These are phyloP conservation scores for Starmerella kuoi DNA, from an alignment of 805 yeast genomes.

Conservation along the genomic window DNA sequence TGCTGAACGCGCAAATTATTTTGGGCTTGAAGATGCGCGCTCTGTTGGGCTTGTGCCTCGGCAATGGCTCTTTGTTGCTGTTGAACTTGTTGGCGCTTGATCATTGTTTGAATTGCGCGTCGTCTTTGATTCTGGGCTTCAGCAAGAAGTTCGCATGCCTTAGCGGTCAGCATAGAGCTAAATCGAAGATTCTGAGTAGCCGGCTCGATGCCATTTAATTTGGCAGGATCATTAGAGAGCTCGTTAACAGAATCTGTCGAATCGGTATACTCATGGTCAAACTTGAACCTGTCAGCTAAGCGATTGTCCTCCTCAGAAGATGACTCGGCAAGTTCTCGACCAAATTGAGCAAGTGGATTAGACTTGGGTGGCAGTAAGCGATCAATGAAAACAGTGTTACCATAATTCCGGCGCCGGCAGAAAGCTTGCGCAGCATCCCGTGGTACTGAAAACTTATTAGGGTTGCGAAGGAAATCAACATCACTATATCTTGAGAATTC, in stretches of 20 bases:
- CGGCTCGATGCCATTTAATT: constrained; percentile 66
- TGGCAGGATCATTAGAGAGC: constrained; percentile 60
- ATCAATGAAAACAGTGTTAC: constrained; percentile 10
- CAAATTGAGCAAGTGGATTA: constrained; percentile 10
- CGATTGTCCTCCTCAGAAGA: constrained; percentile 26
- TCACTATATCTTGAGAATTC: constrained; percentile 4
- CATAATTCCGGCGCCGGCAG: constrained; percentile 5
- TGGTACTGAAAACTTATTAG: constrained; percentile 10
- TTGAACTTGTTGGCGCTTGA: constrained; percentile 28
- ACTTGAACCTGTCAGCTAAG: constrained; percentile 52
- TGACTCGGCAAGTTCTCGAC: constrained; percentile 23
- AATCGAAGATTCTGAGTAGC: constrained; percentile 83
- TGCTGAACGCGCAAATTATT: constrained; percentile 14
- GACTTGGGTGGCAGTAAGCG: constrained; percentile 3
- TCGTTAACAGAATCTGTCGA: neutral
- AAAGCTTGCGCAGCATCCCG: constrained; percentile 4
- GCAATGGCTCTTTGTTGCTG: constrained; percentile 30
- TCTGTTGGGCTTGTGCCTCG: constrained; percentile 27
- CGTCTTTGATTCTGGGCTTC: constrained; percentile 66
- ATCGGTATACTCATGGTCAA: constrained; percentile 41
- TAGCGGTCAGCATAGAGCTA: constrained; percentile 80
- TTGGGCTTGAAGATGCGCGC: constrained; percentile 21
- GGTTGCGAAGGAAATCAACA: constrained; percentile 14
- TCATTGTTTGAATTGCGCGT: constrained; percentile 34
- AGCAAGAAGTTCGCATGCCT: constrained; percentile 67